Base-by-base conservation (phyloP, 352 stramenopile species). In the Globisporangium recalcitrans region DNA sequence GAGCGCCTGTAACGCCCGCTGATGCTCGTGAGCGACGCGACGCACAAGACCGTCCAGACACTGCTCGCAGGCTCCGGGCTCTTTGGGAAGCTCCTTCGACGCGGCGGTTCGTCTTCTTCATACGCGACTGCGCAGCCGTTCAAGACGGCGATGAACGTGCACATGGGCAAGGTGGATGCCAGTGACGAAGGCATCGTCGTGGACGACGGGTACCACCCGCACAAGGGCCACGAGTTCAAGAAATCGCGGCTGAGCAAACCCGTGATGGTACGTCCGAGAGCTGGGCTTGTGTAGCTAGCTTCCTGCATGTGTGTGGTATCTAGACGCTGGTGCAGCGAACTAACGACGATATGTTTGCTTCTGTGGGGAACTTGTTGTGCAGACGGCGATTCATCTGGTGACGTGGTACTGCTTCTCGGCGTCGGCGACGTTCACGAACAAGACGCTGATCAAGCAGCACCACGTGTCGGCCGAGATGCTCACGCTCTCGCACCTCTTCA, bases 351-450 rank as follows among this genome's bases (percentile, higher is more conserved):
- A 34, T 53, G 11, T 13, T 53, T 53, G 11, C 6, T 53, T 34
- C 5, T 58, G 26, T 56, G 24, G 42, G 26, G 32, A 21, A 46
- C 47, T 22, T 1, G 32, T 58, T 27, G 1, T 47, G 19, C 24
- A 86, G 74, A 82, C 73, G 8, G 62, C 78, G 40, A 59, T 70
- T 26, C 62, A 78, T 51, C 54, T 95, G 49, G 46, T 72, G 49
- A 69, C 86, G 38, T 95, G 85, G 85, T 93, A 95, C 58, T 74
- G 85, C 58, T 95, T 95, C 71, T 93, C 85, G 58, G 84, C 82
- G 11, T 69, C 68, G 5, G 69, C 83, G 51, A 95, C 85, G 21
- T 95, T 95, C 68, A 93, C 81, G 22, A 95, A 95, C 70, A 93
- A 91, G 51, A 72, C 88, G 38, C 62, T 95, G 53, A 92, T 95